Conservation (phyloP, 2,329 filamentous ascomycete species). For the Colletotrichum destructivum region DNA sequence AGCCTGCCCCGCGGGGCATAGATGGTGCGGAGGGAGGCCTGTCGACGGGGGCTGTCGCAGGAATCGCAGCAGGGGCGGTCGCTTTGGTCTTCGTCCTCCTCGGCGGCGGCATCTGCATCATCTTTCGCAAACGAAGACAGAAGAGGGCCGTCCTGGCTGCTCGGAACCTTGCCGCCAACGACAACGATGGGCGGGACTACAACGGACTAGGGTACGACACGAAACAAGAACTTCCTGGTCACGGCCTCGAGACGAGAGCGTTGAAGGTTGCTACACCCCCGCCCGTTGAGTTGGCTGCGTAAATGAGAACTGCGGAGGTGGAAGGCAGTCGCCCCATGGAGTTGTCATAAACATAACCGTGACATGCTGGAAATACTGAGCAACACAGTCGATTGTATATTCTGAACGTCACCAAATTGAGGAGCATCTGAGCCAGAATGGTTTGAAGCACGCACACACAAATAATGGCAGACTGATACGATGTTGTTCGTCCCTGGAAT, state of each 20-base stretch:
- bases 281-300: conserved; percentile 23
- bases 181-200: background rate
- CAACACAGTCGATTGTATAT: background rate
- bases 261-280: background rate
- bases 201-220: conserved; percentile 14
- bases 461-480: too few species aligned
- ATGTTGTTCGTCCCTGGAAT: too few species aligned
- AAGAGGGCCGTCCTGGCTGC: background rate
- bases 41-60: conserved; percentile 16
- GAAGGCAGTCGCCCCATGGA: conserved; percentile 14
- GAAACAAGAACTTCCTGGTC: conserved; percentile 26
- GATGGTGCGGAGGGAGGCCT: background rate
- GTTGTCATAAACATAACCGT: background rate
- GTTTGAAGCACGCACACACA: too few species aligned
- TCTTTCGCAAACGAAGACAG: conserved; percentile 13
- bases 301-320: conserved; percentile 3
- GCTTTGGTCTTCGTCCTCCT: background rate
- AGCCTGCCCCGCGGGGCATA: too few species aligned
- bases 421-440: too few species aligned
- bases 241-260: background rate
- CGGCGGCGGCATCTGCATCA: background rate
- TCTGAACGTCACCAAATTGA: too few species aligned
- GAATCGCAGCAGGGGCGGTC: background rate
- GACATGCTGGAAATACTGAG: background rate
- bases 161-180: background rate